These are phyloP conservation scores for Margaritispora aquatica DNA, from an alignment of 495 filamentous ascomycete genomes.

Conservation along the genomic window DNA sequence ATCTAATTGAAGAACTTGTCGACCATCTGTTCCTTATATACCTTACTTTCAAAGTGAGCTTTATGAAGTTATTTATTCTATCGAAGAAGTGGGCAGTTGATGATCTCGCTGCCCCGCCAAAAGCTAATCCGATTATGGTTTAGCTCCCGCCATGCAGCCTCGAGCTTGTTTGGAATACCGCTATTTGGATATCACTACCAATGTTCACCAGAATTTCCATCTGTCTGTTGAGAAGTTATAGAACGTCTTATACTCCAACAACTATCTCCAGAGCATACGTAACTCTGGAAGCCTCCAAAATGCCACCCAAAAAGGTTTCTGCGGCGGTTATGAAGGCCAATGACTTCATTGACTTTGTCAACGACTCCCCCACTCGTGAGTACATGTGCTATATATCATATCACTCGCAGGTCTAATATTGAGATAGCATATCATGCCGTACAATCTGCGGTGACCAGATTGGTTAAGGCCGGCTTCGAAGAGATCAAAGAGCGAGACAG, in stretches of 20 bases:
- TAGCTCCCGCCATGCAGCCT: background rate
- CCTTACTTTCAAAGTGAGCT: too few relatives aligned
- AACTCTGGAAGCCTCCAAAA: background rate
- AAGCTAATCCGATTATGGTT: background rate
- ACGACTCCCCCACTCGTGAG: conserved; percentile 88
- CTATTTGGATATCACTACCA: background rate
- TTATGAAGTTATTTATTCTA: too few relatives aligned
- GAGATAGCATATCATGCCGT: conserved; percentile 88
- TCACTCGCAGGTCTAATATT: background rate
- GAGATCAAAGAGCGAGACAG: conserved; percentile 87
- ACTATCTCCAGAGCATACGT: conserved; percentile 3
- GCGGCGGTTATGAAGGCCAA: conserved; percentile 58
- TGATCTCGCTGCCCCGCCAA: background rate
- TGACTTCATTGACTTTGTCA: conserved; percentile 90
- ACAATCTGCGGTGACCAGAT: conserved; percentile 62
- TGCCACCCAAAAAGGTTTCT: conserved; percentile 12
- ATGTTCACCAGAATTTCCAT: background rate
- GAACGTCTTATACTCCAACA: background rate
- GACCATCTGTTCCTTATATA: too few relatives aligned
- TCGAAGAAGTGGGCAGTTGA: too few relatives aligned
- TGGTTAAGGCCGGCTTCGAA: conserved; percentile 76
- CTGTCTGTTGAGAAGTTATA: background rate
- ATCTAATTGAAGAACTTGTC: too few relatives aligned
- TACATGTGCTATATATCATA: background rate
- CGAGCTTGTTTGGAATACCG: background rate